phyloP scores from a whole-genome alignment of 345 rosid genomes.

The Brassica incana region DNA sequence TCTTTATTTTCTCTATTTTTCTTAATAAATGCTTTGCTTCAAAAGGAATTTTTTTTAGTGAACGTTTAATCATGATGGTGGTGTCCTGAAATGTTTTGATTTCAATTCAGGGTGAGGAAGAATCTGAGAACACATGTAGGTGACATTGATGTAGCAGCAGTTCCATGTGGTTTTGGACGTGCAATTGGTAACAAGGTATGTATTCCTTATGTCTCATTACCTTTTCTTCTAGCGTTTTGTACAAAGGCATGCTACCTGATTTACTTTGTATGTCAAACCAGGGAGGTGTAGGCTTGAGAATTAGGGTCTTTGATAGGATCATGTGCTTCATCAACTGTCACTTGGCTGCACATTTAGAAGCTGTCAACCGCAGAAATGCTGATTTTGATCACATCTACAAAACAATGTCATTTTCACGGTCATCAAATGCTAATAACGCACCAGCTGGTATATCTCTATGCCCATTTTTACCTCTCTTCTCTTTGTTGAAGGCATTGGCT shows the following conservation, averaged over 20 bases:
- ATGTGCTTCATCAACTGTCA: slow-evolving; percentile 85
- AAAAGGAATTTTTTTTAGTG: not conserved
- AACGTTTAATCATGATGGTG: not conserved
- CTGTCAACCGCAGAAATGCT: slow-evolving; percentile 74
- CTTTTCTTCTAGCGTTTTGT: not conserved
- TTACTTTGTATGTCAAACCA: not conserved
- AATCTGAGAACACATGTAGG: slow-evolving; percentile 87
- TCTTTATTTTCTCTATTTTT: no score
- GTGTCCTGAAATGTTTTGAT: not conserved
- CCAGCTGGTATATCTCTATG: slow-evolving; percentile 78
- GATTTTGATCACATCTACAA: slow-evolving; percentile 80
- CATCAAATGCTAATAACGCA: slow-evolving; percentile 53
- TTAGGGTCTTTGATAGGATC: slow-evolving; percentile 80
- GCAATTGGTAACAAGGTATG: slow-evolving; percentile 97
- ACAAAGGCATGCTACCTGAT: not conserved
- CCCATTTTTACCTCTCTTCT: slow-evolving; percentile 60
- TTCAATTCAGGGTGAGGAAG: slow-evolving; percentile 79
- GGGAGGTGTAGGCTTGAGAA: slow-evolving; percentile 85
- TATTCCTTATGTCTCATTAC: not conserved
- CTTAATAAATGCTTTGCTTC: no score
- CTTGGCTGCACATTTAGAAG: slow-evolving; percentile 86
- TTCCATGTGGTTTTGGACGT: slow-evolving; percentile 98
- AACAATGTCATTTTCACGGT: slow-evolving; percentile 59
- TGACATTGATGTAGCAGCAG: slow-evolving; percentile 96
- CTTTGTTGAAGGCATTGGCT: slow-evolving; percentile 47